phyloP scores from a whole-genome alignment of 176 grass and related monocot species.

The Carex scoparia region DNA sequence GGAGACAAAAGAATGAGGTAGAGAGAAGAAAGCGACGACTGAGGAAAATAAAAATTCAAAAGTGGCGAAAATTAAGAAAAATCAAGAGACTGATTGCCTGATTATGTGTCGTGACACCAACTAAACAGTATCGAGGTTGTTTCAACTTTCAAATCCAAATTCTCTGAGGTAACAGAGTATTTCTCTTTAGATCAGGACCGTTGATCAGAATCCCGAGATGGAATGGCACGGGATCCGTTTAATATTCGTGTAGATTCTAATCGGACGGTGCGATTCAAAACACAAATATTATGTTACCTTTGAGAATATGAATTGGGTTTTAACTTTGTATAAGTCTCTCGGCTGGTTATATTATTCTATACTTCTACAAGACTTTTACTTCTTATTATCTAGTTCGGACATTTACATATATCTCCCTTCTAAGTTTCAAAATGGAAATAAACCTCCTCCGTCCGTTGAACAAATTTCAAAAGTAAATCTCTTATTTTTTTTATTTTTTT shows the following conservation, averaged over 20 bases:
- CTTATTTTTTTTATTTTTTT: neutral
- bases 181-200: no score
- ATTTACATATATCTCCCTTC: neutral
- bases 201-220: no score
- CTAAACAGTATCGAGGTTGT: slow-evolving; percentile 24
- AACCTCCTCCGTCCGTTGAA: neutral
- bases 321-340: neutral
- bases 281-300: no score
- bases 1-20: neutral
- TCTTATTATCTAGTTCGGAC: neutral
- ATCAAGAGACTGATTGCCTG: neutral
- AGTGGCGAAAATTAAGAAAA: neutral
- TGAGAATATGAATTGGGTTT: no score
- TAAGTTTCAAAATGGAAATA: neutral
- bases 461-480: neutral
- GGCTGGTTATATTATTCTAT: neutral
- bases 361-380: neutral
- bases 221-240: no score
- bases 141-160: neutral
- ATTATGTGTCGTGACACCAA: slow-evolving; percentile 24
- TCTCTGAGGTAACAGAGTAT: no score
- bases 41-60: neutral
- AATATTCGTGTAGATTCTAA: no score
- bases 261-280: no score
- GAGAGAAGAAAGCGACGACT: slow-evolving; percentile 13